Evolutionary conservation across 2,329 filamentous ascomycete species (phyloP), one percentile per base, ranked within the genome.

Genomic region (Colletotrichum sp.): DNA sequence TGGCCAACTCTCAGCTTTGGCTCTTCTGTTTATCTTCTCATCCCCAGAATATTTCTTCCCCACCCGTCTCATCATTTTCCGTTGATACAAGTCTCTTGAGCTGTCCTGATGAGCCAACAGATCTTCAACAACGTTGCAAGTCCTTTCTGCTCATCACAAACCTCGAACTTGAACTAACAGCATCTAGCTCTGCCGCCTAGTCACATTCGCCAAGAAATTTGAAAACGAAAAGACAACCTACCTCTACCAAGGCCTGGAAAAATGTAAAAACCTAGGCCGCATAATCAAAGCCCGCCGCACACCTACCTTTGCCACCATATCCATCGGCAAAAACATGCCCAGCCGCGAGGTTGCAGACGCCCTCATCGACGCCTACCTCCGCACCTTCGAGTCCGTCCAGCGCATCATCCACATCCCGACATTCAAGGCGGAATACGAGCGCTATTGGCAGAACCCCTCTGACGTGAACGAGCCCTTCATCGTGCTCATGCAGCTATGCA

Each of bases 351-450:
- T 90, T 1, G 87, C 88, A 0, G 90, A 92, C 74, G 81, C 86
- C 68, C 85, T 92, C 2, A 83, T 92, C 19, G 84, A 88, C 11
- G 81, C 84, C 34, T 92, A 92, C 82, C 82, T 93, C 22, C 84
- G 89, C 64, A 89, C 88, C 1, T 87, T 90, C 57, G 91, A 93
- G 78, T 88, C 89, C 2, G 87, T 90, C 19, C 87, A 90, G 76
- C 87, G 92, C 4, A 86, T 93, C 28, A 74, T 93, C 11, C 89
- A 93, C 79, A 80, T 90, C 1, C 91, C 91, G 0, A 88, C 87
- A 0, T 93, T 93, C 77, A 83, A 86, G 60, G 84, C 84, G 13
- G 88, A 91, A 36, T 93, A 92, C 78, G 84, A 86, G 12, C 79
- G 81, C 4, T 89, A 88, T 80, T 91, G 88, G 88, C 81, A 85